Evolutionary conservation across 768 basidiomycete species (phyloP).

Genomic region (Kockovaella imperatae): DNA sequence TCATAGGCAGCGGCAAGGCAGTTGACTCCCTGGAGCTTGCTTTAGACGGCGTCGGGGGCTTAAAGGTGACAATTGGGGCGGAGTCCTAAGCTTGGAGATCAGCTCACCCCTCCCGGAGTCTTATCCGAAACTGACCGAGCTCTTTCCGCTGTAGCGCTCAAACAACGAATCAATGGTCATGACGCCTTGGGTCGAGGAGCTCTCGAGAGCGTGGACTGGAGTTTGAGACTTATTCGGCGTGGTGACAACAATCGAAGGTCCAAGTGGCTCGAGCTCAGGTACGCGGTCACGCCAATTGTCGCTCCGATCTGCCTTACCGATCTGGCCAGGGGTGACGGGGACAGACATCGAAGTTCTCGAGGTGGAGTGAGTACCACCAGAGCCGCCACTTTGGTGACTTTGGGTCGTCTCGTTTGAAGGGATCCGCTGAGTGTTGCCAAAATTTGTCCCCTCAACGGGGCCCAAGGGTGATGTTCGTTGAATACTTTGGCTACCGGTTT

Average conservation of each 20-base stretch:
- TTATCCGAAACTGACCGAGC: too few species aligned
- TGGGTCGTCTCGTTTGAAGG: neutral
- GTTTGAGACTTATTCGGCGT: too few species aligned
- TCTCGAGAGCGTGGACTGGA: neutral
- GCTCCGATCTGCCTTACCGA: conserved; percentile 33
- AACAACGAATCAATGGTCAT: neutral
- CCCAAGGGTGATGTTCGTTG: neutral
- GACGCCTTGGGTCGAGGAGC: neutral
- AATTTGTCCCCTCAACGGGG: neutral
- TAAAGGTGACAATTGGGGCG: too few species aligned
- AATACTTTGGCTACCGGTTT: neutral
- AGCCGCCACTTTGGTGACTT: neutral
- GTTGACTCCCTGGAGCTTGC: too few species aligned
- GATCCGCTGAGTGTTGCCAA: neutral
- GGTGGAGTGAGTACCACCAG: neutral
- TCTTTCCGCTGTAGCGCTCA: neutral
- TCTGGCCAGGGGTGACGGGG: neutral
- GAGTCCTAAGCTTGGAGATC: too few species aligned
- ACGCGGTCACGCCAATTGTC: conserved; percentile 22
- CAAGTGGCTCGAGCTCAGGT: too few species aligned
- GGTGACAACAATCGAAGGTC: too few species aligned
- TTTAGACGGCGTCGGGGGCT: too few species aligned
- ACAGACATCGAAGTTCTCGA: neutral
- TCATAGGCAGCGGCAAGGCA: too few species aligned
- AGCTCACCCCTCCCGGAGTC: too few species aligned